Conservation (phyloP, 148 eudicot species). For the Chenopodium formosanum region DNA sequence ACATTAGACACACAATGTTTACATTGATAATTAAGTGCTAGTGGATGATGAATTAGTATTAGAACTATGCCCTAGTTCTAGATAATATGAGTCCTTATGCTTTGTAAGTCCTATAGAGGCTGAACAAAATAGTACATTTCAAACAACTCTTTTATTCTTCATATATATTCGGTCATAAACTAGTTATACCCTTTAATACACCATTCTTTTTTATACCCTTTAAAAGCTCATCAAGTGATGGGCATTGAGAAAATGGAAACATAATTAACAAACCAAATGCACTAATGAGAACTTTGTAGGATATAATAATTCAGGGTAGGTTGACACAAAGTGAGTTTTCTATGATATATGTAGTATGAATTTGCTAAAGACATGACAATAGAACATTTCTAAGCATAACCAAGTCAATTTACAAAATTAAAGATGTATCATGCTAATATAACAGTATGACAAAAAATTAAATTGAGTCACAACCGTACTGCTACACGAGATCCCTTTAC, state of each 20-base stretch:
- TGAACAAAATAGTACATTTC: neutral
- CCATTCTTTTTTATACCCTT: neutral
- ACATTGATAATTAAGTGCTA: too few species aligned
- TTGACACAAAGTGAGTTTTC: neutral
- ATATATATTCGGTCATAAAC: neutral
- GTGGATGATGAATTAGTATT: too few species aligned
- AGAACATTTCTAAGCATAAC: neutral
- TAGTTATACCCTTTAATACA: neutral
- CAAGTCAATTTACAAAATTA: neutral
- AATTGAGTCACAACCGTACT: slow-evolving; percentile 69
- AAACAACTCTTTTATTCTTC: neutral
- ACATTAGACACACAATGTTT: neutral
- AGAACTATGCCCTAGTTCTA: too few species aligned
- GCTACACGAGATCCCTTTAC: slow-evolving; percentile 99
- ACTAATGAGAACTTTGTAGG: neutral
- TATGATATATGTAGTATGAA: neutral
- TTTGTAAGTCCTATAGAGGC: neutral
- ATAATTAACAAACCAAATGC: neutral
- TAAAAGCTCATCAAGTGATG: neutral
- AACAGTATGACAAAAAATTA: slow-evolving; percentile 14
- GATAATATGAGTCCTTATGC: neutral
- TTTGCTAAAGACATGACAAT: neutral
- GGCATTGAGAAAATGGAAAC: neutral
- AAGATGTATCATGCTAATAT: slow-evolving; percentile 3
- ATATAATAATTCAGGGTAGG: neutral